Evolutionary conservation across 257 asterid species (phyloP).

Genomic region (Solanum pinnatisectum): DNA sequence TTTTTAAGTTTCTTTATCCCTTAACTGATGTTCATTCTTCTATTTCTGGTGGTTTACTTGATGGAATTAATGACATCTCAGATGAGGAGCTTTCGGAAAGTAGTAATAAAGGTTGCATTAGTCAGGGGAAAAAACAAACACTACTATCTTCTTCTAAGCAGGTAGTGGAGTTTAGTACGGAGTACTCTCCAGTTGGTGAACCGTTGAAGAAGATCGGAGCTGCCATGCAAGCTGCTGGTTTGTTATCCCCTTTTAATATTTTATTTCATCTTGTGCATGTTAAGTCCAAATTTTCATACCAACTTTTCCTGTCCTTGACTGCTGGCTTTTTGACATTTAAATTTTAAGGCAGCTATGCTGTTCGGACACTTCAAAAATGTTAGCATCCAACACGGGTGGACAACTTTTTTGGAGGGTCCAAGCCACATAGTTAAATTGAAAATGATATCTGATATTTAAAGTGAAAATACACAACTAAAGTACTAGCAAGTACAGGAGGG

Average conservation of each 20-base stretch:
- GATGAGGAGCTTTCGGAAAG: slow-evolving; percentile 6
- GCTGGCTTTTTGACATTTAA: neutral
- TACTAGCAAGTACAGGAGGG: neutral
- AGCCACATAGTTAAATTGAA: neutral
- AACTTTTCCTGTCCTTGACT: neutral
- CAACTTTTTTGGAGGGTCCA: neutral
- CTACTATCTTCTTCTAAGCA: slow-evolving; percentile 54
- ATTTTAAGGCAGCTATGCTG: neutral
- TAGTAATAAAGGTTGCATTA: neutral
- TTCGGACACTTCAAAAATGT: neutral
- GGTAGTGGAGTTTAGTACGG: slow-evolving; percentile 34
- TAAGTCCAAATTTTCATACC: neutral
- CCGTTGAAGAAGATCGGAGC: slow-evolving; percentile 47
- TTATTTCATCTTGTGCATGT: neutral
- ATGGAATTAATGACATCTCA: slow-evolving; percentile 3
- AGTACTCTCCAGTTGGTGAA: slow-evolving; percentile 64
- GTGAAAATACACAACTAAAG: neutral
- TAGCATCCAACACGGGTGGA: neutral
- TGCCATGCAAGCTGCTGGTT: slow-evolving; percentile 66
- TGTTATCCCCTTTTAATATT: neutral
- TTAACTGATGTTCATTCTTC: slow-evolving; percentile 5
- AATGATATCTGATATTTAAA: neutral
- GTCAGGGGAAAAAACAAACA: neutral
- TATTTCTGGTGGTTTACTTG: neutral
- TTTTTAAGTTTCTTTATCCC: slow-evolving; percentile 47